A percentile compares a stretch with the other conserved stretches of the same genome.
Conservation (phyloP, 139 green algal species). For the Deuterostichococcus epilithicus region DNA sequence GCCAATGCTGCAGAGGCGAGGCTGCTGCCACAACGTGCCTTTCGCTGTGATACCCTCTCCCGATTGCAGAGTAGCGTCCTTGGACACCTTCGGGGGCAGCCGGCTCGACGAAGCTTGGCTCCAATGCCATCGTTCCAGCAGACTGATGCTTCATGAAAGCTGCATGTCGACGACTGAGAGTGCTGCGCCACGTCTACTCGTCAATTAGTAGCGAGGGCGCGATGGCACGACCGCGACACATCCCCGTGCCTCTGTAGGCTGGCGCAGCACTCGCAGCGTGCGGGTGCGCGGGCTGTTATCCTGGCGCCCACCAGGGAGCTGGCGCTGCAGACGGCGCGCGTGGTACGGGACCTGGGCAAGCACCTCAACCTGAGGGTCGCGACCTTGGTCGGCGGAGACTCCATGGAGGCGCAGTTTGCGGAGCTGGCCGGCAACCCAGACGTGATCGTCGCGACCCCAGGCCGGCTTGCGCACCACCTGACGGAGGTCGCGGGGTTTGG, state of each 20-base stretch:
- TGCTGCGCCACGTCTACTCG: too few relatives aligned
- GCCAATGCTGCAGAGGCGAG: constrained; percentile 80
- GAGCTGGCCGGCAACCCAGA: constrained; percentile 90
- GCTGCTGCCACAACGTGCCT: neutral
- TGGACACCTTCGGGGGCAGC: too few relatives aligned
- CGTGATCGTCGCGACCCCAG: constrained; percentile 92
- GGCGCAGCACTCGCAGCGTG: constrained; percentile 63
- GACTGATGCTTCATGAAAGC: too few relatives aligned
- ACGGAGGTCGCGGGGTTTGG: constrained; percentile 74
- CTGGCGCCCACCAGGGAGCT: constrained; percentile 87
- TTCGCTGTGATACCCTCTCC: too few relatives aligned
- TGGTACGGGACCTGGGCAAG: constrained; percentile 68
- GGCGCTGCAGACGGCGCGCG: constrained; percentile 83
- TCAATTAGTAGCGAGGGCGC: too few relatives aligned
- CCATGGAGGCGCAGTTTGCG: constrained; percentile 93
- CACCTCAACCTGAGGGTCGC: constrained; percentile 79
- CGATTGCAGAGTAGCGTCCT: too few relatives aligned
- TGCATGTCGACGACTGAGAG: too few relatives aligned
- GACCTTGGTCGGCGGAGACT: constrained; percentile 91
- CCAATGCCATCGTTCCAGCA: too few relatives aligned
- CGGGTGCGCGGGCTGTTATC: constrained; percentile 81
- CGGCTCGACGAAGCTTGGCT: too few relatives aligned
- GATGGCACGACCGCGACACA: neutral
- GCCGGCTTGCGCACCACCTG: constrained; percentile 90
- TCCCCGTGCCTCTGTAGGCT: constrained; percentile 42